Evolutionary conservation across 805 yeast genomes (phyloP).

Genomic region (Wickerhamiella kurtzmanii): DNA sequence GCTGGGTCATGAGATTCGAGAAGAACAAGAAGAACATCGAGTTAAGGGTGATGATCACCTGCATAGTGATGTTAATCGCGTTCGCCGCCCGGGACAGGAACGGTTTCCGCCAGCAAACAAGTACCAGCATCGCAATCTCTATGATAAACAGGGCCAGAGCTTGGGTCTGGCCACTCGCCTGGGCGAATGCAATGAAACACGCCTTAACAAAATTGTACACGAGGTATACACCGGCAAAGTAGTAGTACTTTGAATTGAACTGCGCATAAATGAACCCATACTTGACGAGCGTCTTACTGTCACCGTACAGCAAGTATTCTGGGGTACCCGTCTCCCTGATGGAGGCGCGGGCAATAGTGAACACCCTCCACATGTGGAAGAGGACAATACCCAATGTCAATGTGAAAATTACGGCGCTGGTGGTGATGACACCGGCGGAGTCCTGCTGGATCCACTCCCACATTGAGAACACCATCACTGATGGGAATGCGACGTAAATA

Average conservation of each 20-base stretch:
- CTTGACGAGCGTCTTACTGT: conserved; percentile 53
- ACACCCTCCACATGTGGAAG: conserved; percentile 55
- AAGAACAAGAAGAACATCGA: conserved; percentile 78
- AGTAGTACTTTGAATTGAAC: conserved; percentile 68
- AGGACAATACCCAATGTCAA: conserved; percentile 46
- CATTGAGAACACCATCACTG: conserved; percentile 59
- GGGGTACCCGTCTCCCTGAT: conserved; percentile 54
- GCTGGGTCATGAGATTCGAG: conserved; percentile 71
- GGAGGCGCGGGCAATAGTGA: conserved; percentile 49
- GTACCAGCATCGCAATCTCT: conserved; percentile 56
- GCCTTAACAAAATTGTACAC: conserved; percentile 52
- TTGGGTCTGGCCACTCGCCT: conserved; percentile 69
- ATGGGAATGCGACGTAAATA: conserved; percentile 74
- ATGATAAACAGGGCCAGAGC: conserved; percentile 61
- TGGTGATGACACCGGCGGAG: conserved; percentile 76
- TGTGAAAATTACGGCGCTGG: conserved; percentile 59
- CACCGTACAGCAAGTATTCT: conserved; percentile 77
- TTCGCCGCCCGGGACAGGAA: conserved; percentile 76
- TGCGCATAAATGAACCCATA: conserved; percentile 84
- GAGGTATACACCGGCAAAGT: conserved; percentile 63
- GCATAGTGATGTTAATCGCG: conserved; percentile 55
- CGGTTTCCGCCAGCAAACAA: conserved; percentile 53
- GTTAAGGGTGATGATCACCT: conserved; percentile 60
- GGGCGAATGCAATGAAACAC: conserved; percentile 64
- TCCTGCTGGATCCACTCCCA: conserved; percentile 79